Conservation (phyloP, 164 flowering plant species). For the Umbellularia californica region DNA sequence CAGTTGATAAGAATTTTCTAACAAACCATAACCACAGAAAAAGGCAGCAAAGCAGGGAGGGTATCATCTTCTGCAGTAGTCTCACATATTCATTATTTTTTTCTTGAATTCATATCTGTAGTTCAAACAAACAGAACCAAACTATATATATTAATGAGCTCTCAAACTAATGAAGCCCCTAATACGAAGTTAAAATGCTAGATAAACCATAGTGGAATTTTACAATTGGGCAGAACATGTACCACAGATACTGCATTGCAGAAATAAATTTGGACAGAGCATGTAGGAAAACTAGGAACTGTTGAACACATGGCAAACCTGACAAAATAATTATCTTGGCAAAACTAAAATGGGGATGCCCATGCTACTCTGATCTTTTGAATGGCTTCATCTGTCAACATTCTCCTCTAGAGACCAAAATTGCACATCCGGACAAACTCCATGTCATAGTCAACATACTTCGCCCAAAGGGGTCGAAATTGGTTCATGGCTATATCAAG, state of each 20-base stretch:
- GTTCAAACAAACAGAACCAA: neutral
- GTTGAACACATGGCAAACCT: neutral
- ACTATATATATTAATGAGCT: neutral
- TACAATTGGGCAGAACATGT: neutral
- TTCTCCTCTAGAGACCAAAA: slow-evolving; percentile 13
- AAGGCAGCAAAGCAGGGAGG: too few species aligned
- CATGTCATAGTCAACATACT: slow-evolving; percentile 20
- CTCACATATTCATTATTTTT: too few species aligned
- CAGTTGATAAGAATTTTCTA: too few species aligned
- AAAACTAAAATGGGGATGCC: neutral
- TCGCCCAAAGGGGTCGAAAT: slow-evolving; percentile 28
- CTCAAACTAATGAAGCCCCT: neutral
- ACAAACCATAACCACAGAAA: too few species aligned
- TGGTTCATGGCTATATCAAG: slow-evolving; percentile 25
- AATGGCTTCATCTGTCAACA: neutral
- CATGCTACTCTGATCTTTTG: neutral
- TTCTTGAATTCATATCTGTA: neutral
- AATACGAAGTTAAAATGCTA: neutral
- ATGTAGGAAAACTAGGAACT: neutral
- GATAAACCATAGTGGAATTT: neutral
- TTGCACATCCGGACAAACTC: slow-evolving; percentile 19
- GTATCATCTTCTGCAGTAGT: too few species aligned
- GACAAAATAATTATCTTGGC: neutral
- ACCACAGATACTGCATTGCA: neutral
- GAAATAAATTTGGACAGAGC: neutral